Base-by-base conservation (phyloP, 2,329 filamentous ascomycete genomes). In the Niveomyces coronatus region DNA sequence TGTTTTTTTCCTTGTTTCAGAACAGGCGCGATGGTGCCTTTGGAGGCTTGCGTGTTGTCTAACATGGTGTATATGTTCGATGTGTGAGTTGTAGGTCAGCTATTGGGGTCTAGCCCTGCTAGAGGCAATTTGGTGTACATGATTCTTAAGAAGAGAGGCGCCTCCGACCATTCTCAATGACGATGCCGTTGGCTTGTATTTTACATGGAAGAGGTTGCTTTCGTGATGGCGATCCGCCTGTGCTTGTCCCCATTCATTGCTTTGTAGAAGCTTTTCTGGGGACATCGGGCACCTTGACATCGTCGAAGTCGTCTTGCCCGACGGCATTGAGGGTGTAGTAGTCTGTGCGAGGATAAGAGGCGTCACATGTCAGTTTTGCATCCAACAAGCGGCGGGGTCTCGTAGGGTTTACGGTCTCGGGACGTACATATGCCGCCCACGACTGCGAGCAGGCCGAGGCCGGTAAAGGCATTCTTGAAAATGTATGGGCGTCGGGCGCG, bases 291-390 rank as follows among this genome's bases (percentile, higher is more conserved):
- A 96, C 81, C 56, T 86, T 80, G 51, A 96, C 88, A 57, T 98
- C 91, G 41, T 88, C 85, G 65, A 98, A 98, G 49, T 95, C 85
- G 61, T 96, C 91, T 63, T 96, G 91, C 30, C 89, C 86, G 54
- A 98, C 84, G 39, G 85, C 86, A 48, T 70, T 75, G 56, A 98
- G 82, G 4, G 74, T 77, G 54, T 76, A 77, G 48, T 63, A 63
- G 51, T 76, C 74, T 76, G 40, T 31, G n/a, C n/a, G n/a, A n/a
- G n/a, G n/a, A n/a, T n/a, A n/a, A n/a, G n/a, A n/a, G n/a, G n/a
- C n/a, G n/a, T n/a, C n/a, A n/a, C n/a, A n/a, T n/a, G n/a, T n/a
- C n/a, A n/a, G n/a, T n/a, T n/a, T n/a, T n/a, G n/a, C n/a, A n/a
- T n/a, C n/a, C n/a, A n/a, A n/a, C n/a, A n/a, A n/a, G n/a, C n/a